phyloP scores from a whole-genome alignment of 1,284 basidiomycete genomes.

The Trametes sp. region DNA sequence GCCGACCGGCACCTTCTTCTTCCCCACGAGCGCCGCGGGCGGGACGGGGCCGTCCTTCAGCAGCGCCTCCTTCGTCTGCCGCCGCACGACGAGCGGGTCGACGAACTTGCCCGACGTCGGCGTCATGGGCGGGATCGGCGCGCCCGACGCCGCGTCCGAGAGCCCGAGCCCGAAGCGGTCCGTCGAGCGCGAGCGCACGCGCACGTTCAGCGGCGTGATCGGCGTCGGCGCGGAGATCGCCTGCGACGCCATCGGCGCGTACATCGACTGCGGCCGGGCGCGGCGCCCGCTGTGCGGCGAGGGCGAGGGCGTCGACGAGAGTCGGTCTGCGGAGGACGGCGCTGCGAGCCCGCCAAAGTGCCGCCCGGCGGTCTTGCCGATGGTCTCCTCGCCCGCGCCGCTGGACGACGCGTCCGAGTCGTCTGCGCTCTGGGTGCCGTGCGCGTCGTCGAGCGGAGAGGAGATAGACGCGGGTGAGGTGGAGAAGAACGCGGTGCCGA shows the following conservation, averaged over 20 bases:
- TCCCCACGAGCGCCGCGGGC: conserved; percentile 49
- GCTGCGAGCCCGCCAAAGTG: conserved; percentile 21
- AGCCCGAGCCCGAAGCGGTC: conserved; percentile 50
- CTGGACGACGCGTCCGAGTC: conserved; percentile 43
- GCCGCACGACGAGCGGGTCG: conserved; percentile 73
- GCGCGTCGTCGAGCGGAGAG: conserved; percentile 40
- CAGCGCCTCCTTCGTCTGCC: conserved; percentile 60
- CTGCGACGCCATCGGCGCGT: conserved; percentile 37
- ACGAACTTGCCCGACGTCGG: conserved; percentile 60
- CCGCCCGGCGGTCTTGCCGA: conserved; percentile 60
- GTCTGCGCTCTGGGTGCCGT: too few relatives aligned
- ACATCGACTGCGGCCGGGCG: conserved; percentile 43
- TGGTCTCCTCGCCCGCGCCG: conserved; percentile 62
- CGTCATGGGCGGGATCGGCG: conserved; percentile 34
- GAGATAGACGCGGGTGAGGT: conserved; percentile 46
- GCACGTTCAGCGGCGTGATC: conserved; percentile 45
- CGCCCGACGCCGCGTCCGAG: conserved; percentile 29
- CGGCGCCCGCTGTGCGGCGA: conserved; percentile 29
- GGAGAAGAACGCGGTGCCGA: conserved; percentile 55
- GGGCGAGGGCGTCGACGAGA: conserved; percentile 30
- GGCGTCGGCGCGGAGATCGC: conserved; percentile 40
- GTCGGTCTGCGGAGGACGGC: conserved; percentile 33
- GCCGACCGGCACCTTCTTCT: conserved; percentile 71
- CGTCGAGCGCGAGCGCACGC: conserved; percentile 61
- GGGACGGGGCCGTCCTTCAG: conserved; percentile 47